phyloP scores from a whole-genome alignment of 305 asterid species.

The Nicotiana rustica region DNA sequence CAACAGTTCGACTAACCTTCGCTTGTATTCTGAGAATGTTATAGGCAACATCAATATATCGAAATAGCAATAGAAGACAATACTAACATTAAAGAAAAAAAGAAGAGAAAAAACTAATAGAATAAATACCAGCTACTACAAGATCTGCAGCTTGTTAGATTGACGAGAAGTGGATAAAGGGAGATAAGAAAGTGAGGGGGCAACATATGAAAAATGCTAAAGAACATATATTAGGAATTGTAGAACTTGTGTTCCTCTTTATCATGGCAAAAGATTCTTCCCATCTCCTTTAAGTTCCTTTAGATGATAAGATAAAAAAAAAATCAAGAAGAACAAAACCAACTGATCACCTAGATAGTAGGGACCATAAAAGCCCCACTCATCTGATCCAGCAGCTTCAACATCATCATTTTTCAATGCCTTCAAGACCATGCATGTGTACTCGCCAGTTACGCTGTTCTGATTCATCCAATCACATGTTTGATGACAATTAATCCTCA shows the following conservation, averaged over 20 bases:
- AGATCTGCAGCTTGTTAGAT: not conserved
- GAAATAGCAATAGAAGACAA: conserved; percentile 1
- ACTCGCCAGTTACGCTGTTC: conserved; percentile 87
- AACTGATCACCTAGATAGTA: conserved; percentile 64
- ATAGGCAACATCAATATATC: conserved; percentile 23
- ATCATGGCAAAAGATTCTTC: conserved; percentile 4
- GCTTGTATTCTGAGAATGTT: conserved; percentile 64
- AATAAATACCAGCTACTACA: conserved; percentile 8
- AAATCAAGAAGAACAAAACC: not conserved
- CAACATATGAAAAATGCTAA: not conserved
- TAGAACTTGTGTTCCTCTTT: conserved; percentile 17
- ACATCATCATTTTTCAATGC: conserved; percentile 76
- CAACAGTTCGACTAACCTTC: conserved; percentile 60
- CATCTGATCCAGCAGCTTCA: conserved; percentile 63
- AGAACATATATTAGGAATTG: not conserved
- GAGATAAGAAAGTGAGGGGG: not conserved
- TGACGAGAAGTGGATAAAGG: not conserved
- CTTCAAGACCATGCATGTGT: conserved; percentile 88
- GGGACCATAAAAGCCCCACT: conserved; percentile 73
- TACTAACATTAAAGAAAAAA: not conserved
- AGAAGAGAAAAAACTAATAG: not conserved
- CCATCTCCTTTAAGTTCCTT: conserved; percentile 20
- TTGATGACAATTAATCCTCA: conserved; percentile 36
- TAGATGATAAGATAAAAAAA: not conserved
- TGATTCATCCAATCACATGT: conserved; percentile 46